phyloP scores from a whole-genome alignment of 2,329 filamentous ascomycete species.

The Rhytidhysteron rufulum region DNA sequence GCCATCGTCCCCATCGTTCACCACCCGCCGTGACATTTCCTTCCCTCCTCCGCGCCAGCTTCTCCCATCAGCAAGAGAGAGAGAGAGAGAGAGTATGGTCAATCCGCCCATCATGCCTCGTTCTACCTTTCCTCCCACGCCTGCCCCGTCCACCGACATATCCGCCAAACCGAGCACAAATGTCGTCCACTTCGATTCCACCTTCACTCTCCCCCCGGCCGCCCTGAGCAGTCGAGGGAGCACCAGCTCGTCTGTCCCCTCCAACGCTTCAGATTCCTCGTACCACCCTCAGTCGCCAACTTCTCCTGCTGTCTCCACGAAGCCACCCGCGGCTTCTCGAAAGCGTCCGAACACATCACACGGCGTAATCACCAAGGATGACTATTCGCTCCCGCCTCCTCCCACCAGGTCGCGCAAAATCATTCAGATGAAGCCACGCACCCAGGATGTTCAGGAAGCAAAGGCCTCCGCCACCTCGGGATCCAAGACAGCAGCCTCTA shows the following conservation, averaged over 20 bases:
- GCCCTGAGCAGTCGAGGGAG: constrained; percentile 54
- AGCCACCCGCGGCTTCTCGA: constrained; percentile 20
- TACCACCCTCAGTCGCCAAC: constrained; percentile 47
- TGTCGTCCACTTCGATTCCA: constrained; percentile 59
- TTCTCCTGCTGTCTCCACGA: constrained; percentile 28
- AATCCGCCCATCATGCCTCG: constrained; percentile 56
- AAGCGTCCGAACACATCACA: constrained; percentile 27
- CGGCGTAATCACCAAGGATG: constrained; percentile 51
- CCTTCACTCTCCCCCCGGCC: constrained; percentile 74
- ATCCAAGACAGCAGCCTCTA: constrained; percentile 16
- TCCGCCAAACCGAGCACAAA: constrained; percentile 64
- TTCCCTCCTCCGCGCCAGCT: background rate
- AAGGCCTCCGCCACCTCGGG: constrained; percentile 17
- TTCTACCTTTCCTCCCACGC: constrained; percentile 66
- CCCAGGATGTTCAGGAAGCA: constrained; percentile 24
- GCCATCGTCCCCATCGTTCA: background rate
- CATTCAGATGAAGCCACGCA: constrained; percentile 87
- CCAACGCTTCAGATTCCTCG: constrained; percentile 50
- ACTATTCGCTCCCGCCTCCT: constrained; percentile 82
- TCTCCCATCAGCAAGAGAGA: background rate
- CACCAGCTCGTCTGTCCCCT: constrained; percentile 46
- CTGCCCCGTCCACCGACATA: constrained; percentile 76
- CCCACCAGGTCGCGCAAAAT: constrained; percentile 92
- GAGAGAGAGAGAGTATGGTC: too few relatives aligned
- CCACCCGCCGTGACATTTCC: too few relatives aligned